These are phyloP conservation scores for Hansenula sp. DNA, from an alignment of 1,139 yeast genomes.

Conservation along the genomic window DNA sequence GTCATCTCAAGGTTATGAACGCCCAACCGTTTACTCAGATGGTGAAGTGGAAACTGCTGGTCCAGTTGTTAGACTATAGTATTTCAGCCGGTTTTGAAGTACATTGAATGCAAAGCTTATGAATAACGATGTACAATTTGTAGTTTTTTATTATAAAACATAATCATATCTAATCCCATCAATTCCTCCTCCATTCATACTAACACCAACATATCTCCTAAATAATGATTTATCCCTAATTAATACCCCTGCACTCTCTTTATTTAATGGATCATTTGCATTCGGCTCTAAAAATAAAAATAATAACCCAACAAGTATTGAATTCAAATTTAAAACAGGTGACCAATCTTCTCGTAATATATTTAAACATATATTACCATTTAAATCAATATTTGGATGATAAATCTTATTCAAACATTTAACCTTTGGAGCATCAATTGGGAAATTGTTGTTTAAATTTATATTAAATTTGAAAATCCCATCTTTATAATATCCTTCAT, in stretches of 20 bases:
- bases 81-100: too few relatives aligned
- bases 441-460: slow-evolving; percentile 66
- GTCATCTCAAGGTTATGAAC: slow-evolving; percentile 3
- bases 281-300: slow-evolving; percentile 88
- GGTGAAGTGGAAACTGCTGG: slow-evolving; percentile 27
- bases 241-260: slow-evolving; percentile 79
- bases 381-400: slow-evolving; percentile 90
- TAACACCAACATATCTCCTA: slow-evolving; percentile 48
- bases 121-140: too few relatives aligned
- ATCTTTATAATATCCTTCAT: slow-evolving; percentile 70
- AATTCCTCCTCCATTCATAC: slow-evolving; percentile 74
- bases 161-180: slow-evolving; percentile 60
- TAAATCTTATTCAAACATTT: slow-evolving; percentile 68
- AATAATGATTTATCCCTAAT: slow-evolving; percentile 56
- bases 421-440: slow-evolving; percentile 91
- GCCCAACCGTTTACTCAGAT: slow-evolving; percentile 25
- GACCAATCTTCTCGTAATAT: slow-evolving; percentile 95
- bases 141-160: slow-evolving; percentile 29
- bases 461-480: slow-evolving; percentile 71
- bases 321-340: slow-evolving; percentile 81
- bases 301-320: slow-evolving; percentile 81
- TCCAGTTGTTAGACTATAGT: slow-evolving; percentile 21
- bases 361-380: slow-evolving; percentile 89
- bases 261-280: slow-evolving; percentile 88
- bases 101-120: too few relatives aligned